Evolutionary conservation across 2,329 filamentous ascomycete species (phyloP).

Genomic region (Fusarium scirpi): DNA sequence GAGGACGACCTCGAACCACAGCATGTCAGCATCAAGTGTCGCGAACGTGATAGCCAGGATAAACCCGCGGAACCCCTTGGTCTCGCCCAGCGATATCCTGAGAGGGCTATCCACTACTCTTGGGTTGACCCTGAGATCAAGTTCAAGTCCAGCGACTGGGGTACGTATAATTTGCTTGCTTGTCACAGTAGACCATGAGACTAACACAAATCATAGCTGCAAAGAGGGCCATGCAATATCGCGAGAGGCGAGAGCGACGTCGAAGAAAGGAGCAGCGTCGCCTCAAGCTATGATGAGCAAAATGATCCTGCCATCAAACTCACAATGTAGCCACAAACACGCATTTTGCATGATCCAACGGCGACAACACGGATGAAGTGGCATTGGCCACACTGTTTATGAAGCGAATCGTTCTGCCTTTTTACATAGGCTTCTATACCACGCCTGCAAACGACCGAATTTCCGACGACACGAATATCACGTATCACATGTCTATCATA

Average conservation of each 20-base stretch:
- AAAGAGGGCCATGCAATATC: conserved; percentile 54
- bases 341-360: background rate
- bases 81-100: conserved; percentile 59
- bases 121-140: conserved; percentile 59
- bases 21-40: conserved; percentile 55
- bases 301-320: conserved; percentile 21
- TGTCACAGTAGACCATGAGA: background rate
- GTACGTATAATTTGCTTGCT: conserved; percentile 51
- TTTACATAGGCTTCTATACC: conserved; percentile 8
- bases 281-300: conserved; percentile 49
- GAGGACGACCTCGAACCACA: conserved; percentile 55
- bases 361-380: conserved; percentile 9
- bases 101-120: conserved; percentile 59
- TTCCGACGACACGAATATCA: conserved; percentile 44
- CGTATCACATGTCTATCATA: conserved; percentile 42
- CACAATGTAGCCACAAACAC: background rate
- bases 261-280: conserved; percentile 55
- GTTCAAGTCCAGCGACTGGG: conserved; percentile 53
- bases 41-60: conserved; percentile 54
- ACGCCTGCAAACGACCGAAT: conserved; percentile 35
- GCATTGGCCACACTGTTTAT: conserved; percentile 19
- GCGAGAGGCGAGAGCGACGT: conserved; percentile 53
- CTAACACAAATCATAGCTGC: conserved; percentile 47
- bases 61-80: conserved; percentile 54
- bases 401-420: conserved; percentile 21